These are phyloP conservation scores for Lecanicillium sp. DNA, from an alignment of 2,329 filamentous ascomycete genomes.

Conservation along the genomic window DNA sequence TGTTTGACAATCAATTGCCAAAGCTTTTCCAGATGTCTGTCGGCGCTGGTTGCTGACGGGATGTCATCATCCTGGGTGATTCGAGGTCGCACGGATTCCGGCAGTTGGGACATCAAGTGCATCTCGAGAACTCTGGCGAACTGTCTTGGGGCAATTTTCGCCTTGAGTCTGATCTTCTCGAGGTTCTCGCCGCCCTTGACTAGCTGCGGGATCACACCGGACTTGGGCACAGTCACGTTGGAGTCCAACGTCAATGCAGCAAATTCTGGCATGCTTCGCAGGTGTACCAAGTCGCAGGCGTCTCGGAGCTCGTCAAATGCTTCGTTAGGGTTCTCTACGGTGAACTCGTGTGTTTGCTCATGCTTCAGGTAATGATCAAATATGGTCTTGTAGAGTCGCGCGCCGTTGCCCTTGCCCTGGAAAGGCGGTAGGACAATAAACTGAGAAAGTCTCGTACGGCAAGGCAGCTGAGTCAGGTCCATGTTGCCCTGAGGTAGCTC, in stretches of 20 bases:
- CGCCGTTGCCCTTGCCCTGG: conserved; percentile 72
- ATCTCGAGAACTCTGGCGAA: conserved; percentile 70
- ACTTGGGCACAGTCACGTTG: conserved; percentile 38
- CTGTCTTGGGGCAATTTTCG: conserved; percentile 71
- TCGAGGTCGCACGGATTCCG: conserved; percentile 46
- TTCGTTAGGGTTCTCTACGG: conserved; percentile 89
- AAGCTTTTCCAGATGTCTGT: conserved; percentile 57
- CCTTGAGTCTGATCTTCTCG: conserved; percentile 47
- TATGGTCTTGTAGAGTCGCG: conserved; percentile 72
- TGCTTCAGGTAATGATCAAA: conserved; percentile 62
- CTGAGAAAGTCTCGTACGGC: conserved; percentile 81
- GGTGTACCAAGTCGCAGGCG: conserved; percentile 59
- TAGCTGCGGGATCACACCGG: conserved; percentile 36
- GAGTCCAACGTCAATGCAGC: conserved; percentile 47
- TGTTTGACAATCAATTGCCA: conserved; percentile 74
- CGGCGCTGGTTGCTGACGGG: conserved; percentile 39
- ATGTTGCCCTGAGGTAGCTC: conserved; percentile 37
- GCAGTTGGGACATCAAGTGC: conserved; percentile 57
- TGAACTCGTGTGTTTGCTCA: conserved; percentile 69
- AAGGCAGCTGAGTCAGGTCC: conserved; percentile 55
- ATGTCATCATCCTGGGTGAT: conserved; percentile 34
- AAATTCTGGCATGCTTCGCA: conserved; percentile 54
- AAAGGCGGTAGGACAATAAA: conserved; percentile 87
- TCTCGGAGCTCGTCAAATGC: conserved; percentile 76
- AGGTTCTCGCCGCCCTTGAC: conserved; percentile 53